Percentiles rank a stretch among this genome's conserved stretches.
Evolutionary conservation across 768 basidiomycete genomes (phyloP).

Genomic region (Serendipita sp.): DNA sequence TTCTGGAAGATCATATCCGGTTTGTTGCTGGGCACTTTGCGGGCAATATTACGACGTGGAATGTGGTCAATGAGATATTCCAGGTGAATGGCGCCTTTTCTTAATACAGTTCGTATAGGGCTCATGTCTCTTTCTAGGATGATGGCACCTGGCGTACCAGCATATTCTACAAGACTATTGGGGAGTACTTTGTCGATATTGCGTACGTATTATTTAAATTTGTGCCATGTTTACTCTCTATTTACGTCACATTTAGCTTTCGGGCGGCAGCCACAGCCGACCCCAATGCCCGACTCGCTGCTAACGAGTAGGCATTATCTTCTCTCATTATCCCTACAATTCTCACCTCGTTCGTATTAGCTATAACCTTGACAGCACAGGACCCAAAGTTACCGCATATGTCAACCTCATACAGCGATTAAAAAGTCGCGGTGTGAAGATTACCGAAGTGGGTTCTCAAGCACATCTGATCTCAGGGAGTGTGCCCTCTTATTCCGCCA

Average conservation of each 20-base stretch:
- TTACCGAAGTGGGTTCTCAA: constrained; percentile 39
- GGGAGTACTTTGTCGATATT: constrained; percentile 31
- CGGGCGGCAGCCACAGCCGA: constrained; percentile 38
- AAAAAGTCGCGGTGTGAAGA: constrained; percentile 31
- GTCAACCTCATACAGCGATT: constrained; percentile 36
- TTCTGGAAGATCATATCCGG: constrained; percentile 33
- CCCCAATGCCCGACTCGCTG: constrained; percentile 32
- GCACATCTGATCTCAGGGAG: constrained; percentile 38
- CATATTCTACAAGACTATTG: constrained; percentile 38
- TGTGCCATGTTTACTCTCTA: neutral
- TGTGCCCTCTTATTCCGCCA: constrained; percentile 26
- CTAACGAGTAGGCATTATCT: constrained; percentile 5
- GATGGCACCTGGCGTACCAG: constrained; percentile 31
- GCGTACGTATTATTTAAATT: constrained; percentile 21
- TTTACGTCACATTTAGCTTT: constrained; percentile 16
- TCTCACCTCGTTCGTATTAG: neutral
- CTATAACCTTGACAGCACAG: constrained; percentile 14
- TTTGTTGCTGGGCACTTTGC: constrained; percentile 37
- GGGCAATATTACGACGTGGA: constrained; percentile 33
- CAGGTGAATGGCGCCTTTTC: constrained; percentile 36
- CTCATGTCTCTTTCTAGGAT: neutral
- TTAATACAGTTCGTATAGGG: constrained; percentile 25
- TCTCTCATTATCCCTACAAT: neutral
- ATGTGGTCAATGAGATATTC: constrained; percentile 26
- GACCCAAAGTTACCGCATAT: constrained; percentile 41